phyloP scores from a whole-genome alignment of 371 early-diverging fungal species.

The Mortierella polycephala region DNA sequence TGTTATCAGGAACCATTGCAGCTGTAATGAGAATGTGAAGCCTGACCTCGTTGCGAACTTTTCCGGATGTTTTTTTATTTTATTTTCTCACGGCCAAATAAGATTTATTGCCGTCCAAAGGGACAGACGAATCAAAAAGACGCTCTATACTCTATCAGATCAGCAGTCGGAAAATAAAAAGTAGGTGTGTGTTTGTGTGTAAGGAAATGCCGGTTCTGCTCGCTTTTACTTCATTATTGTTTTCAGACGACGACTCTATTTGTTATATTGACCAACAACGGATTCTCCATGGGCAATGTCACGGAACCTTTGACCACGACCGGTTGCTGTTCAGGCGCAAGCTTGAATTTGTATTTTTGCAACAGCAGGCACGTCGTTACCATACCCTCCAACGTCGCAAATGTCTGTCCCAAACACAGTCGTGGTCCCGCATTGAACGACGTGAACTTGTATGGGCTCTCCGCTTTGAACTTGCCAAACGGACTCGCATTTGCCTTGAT shows the following conservation, averaged over 20 bases:
- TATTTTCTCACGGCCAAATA: too few relatives aligned
- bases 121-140: too few relatives aligned
- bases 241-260: background rate
- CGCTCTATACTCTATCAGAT: too few relatives aligned
- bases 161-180: too few relatives aligned
- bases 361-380: slow-evolving; percentile 60
- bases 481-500: slow-evolving; percentile 24
- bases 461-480: slow-evolving; percentile 33
- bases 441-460: slow-evolving; percentile 41
- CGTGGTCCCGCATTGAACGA: slow-evolving; percentile 75
- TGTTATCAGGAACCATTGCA: too few relatives aligned
- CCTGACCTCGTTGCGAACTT: too few relatives aligned
- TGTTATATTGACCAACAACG: slow-evolving; percentile 11
- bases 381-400: slow-evolving; percentile 64
- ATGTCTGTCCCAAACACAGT: slow-evolving; percentile 56
- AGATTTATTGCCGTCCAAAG: too few relatives aligned
- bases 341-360: slow-evolving; percentile 55
- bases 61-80: too few relatives aligned
- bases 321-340: slow-evolving; percentile 55
- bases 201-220: background rate
- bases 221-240: background rate
- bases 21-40: too few relatives aligned
- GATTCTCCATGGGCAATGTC: slow-evolving; percentile 35
- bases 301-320: slow-evolving; percentile 23
- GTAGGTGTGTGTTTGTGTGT: background rate